Percentiles rank a stretch among this genome's conserved stretches.
Evolutionary conservation across 2,329 filamentous ascomycete species (phyloP).

Genomic region (Pseudonectria buxi): DNA sequence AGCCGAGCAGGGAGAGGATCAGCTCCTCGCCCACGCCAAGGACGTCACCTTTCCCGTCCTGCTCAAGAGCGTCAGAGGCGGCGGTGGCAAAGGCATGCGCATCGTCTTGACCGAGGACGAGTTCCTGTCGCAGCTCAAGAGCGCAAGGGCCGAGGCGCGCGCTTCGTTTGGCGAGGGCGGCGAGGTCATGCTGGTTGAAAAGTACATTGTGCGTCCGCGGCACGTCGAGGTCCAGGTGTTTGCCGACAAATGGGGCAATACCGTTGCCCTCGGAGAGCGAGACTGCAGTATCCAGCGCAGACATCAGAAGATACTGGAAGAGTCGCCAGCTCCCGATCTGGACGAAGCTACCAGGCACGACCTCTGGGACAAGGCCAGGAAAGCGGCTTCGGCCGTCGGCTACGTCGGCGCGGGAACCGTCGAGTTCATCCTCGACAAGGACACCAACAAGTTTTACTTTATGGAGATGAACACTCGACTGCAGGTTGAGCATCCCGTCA

Average conservation of each 20-base stretch:
- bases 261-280: constrained; percentile 77
- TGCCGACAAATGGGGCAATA: constrained; percentile 71
- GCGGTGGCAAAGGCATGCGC: constrained; percentile 79
- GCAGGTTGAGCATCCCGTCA: constrained; percentile 96
- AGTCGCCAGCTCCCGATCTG: constrained; percentile 71
- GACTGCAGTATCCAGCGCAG: constrained; percentile 83
- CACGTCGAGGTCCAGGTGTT: constrained; percentile 92
- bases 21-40: constrained; percentile 61
- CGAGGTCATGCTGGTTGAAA: constrained; percentile 78
- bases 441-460: constrained; percentile 73
- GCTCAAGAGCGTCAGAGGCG: constrained; percentile 73
- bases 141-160: constrained; percentile 67
- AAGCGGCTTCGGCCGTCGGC: constrained; percentile 65
- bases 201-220: constrained; percentile 69
- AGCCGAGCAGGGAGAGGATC: constrained; percentile 61
- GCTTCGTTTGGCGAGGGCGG: constrained; percentile 75
- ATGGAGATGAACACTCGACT: constrained; percentile 82
- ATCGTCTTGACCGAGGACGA: constrained; percentile 64
- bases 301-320: constrained; percentile 88
- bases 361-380: constrained; percentile 59
- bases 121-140: constrained; percentile 62
- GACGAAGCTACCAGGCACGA: constrained; percentile 52
- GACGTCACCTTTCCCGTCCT: constrained; percentile 64
- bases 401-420: constrained; percentile 88
- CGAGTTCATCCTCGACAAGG: constrained; percentile 83